Base-by-base conservation (phyloP, 352 stramenopile species). In the Globisporangium spinosum region DNA sequence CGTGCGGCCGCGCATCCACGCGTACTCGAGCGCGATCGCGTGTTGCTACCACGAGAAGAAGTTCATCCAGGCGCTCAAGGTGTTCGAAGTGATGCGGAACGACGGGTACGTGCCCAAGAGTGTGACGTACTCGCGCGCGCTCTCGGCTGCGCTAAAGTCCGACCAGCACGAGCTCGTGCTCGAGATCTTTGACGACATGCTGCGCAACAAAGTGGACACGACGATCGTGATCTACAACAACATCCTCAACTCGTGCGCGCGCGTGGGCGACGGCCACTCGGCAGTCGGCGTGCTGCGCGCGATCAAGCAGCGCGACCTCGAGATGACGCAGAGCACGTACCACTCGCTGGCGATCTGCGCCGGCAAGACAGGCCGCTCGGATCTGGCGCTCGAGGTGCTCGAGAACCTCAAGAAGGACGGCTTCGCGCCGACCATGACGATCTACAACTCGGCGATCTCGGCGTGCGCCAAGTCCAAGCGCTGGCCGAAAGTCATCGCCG, bases 181-280 rank as follows among this genome's bases (percentile, higher is more conserved):
- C 43, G 83, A 95, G 73, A 93, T 95, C 65, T 95, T 95, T 67
- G 85, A 93, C 70, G 87, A 95, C 62, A 90, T 95, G 83, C 74
- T 95, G 47, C 77, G 73, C 58, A 82, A 94, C 68, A 79, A 83
- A 25, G 71, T 92, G 27, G 81, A 94, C 8, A 75, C 85, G 17
- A 83, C 76, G 25, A 90, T 92, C 51, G 71, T 95, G 32, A 92
- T 89, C 63, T 93, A 92, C 80, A 95, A 95, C 71, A 95, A 80
- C 66, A 90, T 95, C 34, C 77, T 95, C 56, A 93, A 94, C 73
- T 92, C 82, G 64, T 95, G 87, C 51, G 87, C 83, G 20, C 84
- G 85, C 32, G 77, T 88, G 4, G 78, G 72, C 5, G 87, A 95
- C 65, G 83, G 82, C 20, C 80, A 92, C 45, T 91, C 85, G 58